phyloP scores from a whole-genome alignment of 306 rosid species.

The Quercus berberidifolia region DNA sequence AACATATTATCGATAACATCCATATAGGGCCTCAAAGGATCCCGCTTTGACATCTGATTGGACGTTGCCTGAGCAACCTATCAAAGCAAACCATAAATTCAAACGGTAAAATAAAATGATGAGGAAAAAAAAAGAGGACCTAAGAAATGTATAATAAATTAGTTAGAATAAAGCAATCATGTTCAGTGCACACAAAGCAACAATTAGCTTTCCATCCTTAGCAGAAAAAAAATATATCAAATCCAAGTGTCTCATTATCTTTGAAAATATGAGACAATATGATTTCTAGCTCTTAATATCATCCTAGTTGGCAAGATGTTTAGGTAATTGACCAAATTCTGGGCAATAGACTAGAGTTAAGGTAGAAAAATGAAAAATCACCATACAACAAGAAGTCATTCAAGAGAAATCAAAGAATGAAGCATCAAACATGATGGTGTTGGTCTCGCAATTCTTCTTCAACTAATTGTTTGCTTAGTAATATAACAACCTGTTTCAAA shows the following conservation, averaged over 20 bases:
- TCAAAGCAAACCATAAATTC: slow-evolving; percentile 19
- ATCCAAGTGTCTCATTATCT: not conserved
- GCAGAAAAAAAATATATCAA: slow-evolving; percentile 8
- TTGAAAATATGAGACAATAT: not conserved
- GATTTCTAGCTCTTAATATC: not conserved
- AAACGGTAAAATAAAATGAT: not conserved
- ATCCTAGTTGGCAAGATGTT: not conserved
- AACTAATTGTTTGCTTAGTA: not conserved
- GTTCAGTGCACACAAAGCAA: not conserved
- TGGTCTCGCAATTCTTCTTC: not conserved
- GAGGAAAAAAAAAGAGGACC: not conserved
- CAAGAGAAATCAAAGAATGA: not conserved
- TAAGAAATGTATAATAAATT: not conserved
- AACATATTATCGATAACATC: slow-evolving; percentile 74
- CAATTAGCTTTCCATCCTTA: not conserved
- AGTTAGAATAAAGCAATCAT: not conserved
- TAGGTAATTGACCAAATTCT: not conserved
- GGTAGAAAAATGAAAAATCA: too few relatives aligned
- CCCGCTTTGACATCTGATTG: slow-evolving; percentile 89
- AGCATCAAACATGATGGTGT: not conserved
- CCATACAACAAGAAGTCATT: not conserved
- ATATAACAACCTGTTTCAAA: not conserved
- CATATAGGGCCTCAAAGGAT: slow-evolving; percentile 92
- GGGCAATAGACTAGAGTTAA: not conserved
- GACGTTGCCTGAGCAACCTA: slow-evolving; percentile 98